phyloP scores from a whole-genome alignment of 2,329 filamentous ascomycete genomes.

The Cladobotryum mycophilum region DNA sequence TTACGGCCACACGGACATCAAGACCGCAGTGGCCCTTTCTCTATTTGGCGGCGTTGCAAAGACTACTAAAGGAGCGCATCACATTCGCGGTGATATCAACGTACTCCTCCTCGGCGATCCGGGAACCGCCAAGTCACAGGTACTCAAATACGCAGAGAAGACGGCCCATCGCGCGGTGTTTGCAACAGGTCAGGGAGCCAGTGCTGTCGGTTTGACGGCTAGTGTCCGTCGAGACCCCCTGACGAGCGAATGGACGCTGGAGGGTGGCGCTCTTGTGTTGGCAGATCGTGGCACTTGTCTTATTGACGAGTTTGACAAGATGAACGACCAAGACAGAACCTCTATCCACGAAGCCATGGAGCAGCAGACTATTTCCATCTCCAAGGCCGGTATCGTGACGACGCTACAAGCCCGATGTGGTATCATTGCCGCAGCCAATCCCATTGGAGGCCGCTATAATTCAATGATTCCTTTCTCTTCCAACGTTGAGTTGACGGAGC shows the following conservation, averaged over 20 bases:
- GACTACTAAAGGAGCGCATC: constrained; percentile 78
- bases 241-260: constrained; percentile 94
- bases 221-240: constrained; percentile 92
- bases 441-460: constrained; percentile 93
- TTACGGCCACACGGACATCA: constrained; percentile 94
- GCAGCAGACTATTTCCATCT: constrained; percentile 98
- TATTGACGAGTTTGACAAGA: constrained; percentile 99
- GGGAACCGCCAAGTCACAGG: constrained; percentile 95
- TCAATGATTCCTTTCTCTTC: constrained; percentile 91
- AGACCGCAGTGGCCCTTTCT: constrained; percentile 90
- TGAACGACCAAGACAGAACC: constrained; percentile 98
- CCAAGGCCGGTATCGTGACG: constrained; percentile 96
- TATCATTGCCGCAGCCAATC: constrained; percentile 94
- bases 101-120: constrained; percentile 93
- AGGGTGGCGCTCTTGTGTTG: constrained; percentile 90
- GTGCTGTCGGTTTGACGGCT: constrained; percentile 93
- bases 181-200: constrained; percentile 93
- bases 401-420: constrained; percentile 93
- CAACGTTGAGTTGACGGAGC: constrained; percentile 95
- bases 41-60: constrained; percentile 95
- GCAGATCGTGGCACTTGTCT: constrained; percentile 92
- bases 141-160: constrained; percentile 96
- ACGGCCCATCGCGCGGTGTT: constrained; percentile 96
- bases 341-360: constrained; percentile 99
- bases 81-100: constrained; percentile 96